Conservation (phyloP, 805 yeast species). For the Teunomyces cretensis region DNA sequence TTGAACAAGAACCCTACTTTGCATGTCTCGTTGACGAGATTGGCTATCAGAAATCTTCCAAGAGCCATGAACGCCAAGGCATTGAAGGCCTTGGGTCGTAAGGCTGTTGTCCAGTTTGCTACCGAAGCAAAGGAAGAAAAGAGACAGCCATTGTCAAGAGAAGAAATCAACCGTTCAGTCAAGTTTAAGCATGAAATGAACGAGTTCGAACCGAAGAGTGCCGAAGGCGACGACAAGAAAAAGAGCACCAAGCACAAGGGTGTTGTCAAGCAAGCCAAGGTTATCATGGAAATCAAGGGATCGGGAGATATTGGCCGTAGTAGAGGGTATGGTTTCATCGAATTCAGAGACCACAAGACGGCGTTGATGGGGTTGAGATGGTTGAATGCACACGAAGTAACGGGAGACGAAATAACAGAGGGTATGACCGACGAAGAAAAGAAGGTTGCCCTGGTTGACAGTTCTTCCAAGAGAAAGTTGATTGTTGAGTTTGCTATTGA, state of each 20-base stretch:
- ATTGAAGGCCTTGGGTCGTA: constrained; percentile 87
- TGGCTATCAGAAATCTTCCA: constrained; percentile 92
- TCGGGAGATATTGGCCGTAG: constrained; percentile 85
- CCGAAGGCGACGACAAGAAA: constrained; percentile 36
- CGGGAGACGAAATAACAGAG: constrained; percentile 63
- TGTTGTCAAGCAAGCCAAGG: constrained; percentile 90
- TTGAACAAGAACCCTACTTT: constrained; percentile 86
- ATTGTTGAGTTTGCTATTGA: constrained; percentile 96
- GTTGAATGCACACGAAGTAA: constrained; percentile 90
- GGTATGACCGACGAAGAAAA: constrained; percentile 72
- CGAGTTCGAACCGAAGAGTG: constrained; percentile 17
- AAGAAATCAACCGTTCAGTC: constrained; percentile 79
- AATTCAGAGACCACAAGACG: constrained; percentile 84
- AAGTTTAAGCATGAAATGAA: constrained; percentile 54
- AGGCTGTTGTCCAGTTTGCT: constrained; percentile 93
- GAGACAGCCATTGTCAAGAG: constrained; percentile 86
- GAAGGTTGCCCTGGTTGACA: constrained; percentile 54
- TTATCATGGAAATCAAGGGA: constrained; percentile 89
- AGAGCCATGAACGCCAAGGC: constrained; percentile 88
- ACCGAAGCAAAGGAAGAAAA: constrained; percentile 72
- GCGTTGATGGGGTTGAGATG: constrained; percentile 97
- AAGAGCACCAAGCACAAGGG: constrained; percentile 77
- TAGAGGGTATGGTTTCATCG: constrained; percentile 96
- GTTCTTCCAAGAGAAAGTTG: constrained; percentile 63
- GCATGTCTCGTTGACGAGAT: constrained; percentile 90